These are phyloP conservation scores for Nannochloris sp. DNA, from an alignment of 139 green algal genomes.

Conservation along the genomic window DNA sequence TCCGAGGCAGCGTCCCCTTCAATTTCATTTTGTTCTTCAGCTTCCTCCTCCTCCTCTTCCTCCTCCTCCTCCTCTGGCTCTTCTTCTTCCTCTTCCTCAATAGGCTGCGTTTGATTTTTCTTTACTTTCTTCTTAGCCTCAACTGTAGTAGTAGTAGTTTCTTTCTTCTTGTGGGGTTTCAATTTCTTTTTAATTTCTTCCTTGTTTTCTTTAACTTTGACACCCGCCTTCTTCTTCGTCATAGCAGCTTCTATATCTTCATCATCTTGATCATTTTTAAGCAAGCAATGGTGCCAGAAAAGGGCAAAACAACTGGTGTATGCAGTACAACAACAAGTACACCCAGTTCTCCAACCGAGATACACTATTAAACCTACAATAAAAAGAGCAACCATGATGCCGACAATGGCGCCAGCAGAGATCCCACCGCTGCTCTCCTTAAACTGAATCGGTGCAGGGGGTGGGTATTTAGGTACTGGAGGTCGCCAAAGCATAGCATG, in stretches of 20 bases:
- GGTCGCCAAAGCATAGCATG: background rate
- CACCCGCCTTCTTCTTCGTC: background rate
- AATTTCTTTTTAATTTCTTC: background rate
- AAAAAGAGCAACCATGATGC: background rate
- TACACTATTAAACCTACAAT: background rate
- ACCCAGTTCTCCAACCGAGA: background rate
- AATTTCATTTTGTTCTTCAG: background rate
- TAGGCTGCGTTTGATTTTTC: background rate
- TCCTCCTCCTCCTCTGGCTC: background rate
- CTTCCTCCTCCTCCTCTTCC: background rate
- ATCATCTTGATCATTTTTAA: background rate
- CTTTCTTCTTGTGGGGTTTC: too few species aligned
- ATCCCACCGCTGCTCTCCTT: background rate
- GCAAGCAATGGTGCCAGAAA: too few species aligned
- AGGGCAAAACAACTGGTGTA: background rate
- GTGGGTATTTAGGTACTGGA: background rate
- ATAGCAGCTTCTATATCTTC: background rate
- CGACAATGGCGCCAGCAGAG: background rate
- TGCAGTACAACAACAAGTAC: background rate
- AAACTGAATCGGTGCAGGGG: slow-evolving; percentile 4
- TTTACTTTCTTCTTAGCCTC: background rate
- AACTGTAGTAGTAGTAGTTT: background rate
- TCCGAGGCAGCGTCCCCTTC: background rate
- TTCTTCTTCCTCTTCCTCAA: background rate
- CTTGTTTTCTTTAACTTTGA: background rate